Evolutionary conservation across 495 filamentous ascomycete genomes (phyloP).

Genomic region (Hypomontagnella monticulosa): DNA sequence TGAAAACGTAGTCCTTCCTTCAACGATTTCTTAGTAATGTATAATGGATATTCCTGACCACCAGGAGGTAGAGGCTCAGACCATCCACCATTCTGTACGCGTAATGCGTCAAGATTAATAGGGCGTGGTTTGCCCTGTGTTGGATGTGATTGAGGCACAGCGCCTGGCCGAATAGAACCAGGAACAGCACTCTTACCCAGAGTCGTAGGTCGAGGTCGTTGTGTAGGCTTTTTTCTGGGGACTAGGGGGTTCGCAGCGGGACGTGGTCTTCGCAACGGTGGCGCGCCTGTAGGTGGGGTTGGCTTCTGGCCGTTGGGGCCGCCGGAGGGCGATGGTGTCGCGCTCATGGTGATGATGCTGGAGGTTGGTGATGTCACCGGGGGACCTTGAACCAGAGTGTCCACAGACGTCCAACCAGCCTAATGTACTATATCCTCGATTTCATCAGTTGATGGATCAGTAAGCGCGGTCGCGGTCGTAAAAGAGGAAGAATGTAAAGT

Average conservation of each 20-base stretch:
- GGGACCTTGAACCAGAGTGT: constrained; percentile 1
- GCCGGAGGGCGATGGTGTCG: constrained; percentile 68
- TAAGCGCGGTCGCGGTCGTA: background rate
- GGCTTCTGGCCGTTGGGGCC: constrained; percentile 54
- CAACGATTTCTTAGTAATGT: constrained; percentile 81
- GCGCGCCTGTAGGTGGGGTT: constrained; percentile 46
- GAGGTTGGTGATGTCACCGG: constrained; percentile 7
- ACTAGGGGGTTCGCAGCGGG: constrained; percentile 71
- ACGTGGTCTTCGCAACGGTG: constrained; percentile 57
- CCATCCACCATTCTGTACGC: constrained; percentile 67
- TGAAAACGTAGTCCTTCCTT: constrained; percentile 86
- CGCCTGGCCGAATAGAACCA: constrained; percentile 7
- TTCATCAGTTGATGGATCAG: constrained; percentile 12
- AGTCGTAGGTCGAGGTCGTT: constrained; percentile 44
- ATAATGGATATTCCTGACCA: constrained; percentile 74
- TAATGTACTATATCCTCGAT: constrained; percentile 3
- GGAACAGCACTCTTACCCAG: constrained; percentile 17
- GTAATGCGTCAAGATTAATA: constrained; percentile 43
- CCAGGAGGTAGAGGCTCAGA: constrained; percentile 62
- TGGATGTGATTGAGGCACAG: constrained; percentile 12
- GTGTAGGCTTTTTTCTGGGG: constrained; percentile 64
- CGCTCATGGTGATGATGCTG: constrained; percentile 44
- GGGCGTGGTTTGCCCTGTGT: constrained; percentile 15
- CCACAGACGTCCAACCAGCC: constrained; percentile 16
- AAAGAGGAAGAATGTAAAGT: background rate